Evolutionary conservation across 129 eudicot species (phyloP).

Genomic region (Lonicera japonica): DNA sequence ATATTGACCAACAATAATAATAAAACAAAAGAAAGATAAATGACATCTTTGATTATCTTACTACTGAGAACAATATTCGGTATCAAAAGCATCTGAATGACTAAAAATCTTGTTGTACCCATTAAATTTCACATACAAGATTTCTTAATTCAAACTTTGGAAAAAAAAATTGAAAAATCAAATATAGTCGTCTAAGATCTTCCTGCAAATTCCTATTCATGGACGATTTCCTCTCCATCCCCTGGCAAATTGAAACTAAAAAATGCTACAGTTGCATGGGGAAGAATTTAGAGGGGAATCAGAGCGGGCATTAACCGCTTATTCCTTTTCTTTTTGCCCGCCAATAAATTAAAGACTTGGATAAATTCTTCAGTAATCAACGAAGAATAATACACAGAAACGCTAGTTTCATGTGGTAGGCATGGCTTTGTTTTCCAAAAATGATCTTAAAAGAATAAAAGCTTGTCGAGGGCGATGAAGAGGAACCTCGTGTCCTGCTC

Average conservation of each 20-base stretch:
- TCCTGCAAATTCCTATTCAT: background rate
- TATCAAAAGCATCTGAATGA: background rate
- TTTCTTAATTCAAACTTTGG: too few species aligned
- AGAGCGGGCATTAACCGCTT: conserved; percentile 4
- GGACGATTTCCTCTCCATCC: background rate
- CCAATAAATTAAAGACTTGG: conserved; percentile 11
- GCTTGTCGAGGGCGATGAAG: conserved; percentile 84
- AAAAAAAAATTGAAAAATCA: too few species aligned
- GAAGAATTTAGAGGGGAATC: background rate
- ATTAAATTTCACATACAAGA: background rate
- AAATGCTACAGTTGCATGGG: background rate
- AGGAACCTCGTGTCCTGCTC: conserved; percentile 96
- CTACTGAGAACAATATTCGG: background rate
- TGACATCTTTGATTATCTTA: background rate
- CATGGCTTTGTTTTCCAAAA: conserved; percentile 71
- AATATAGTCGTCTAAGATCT: too few species aligned
- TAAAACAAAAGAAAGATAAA: too few species aligned
- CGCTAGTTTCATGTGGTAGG: conserved; percentile 18
- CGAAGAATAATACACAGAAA: conserved; percentile 6
- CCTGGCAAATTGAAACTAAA: background rate
- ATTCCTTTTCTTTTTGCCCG: conserved; percentile 28
- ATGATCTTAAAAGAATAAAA: conserved; percentile 69
- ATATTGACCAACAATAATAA: background rate
- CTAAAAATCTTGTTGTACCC: background rate
- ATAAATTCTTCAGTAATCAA: conserved; percentile 1